Evolutionary conservation across 1,284 basidiomycete species (phyloP), one percentile per base, ranked within the genome.

Genomic region (Moesziomyces sp.): DNA sequence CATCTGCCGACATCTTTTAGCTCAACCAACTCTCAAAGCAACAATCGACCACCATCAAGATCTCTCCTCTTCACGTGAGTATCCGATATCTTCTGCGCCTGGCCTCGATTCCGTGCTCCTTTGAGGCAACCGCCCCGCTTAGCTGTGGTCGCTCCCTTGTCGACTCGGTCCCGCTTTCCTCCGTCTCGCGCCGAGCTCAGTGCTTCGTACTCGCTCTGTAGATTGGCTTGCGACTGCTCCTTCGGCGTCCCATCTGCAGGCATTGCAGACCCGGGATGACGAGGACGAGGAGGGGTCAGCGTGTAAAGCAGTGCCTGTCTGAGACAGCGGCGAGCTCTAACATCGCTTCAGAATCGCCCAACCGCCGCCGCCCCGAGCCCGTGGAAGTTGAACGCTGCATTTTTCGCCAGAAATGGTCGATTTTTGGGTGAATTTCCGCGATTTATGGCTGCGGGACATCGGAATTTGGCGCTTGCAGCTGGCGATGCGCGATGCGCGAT

Each of bases 401-500:
- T 40, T 40, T 40, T 14, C 16, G 18, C 38, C 16, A 16, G 18
- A 40, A 40, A 14, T 16, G 38, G 38, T 16, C 38, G 38, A 40
- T 40, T 40, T 40, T 40, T 40, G 38, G 35, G 14, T 4, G 38
- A 16, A 34, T 34, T 34, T 34, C 30, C 11, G 30, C 30, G 30
- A 34, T 34, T 34, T 34, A 34, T 13, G 30, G 30, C 30, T 34
- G 30, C 30, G 30, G 14, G 38, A 6, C 38, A 40, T 18, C 16
- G 38, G 38, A 40, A 40, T 56, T 56, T 38, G 42, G 30, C 49
- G 61, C 23, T 48, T 47, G 54, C 49, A 53, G 51, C 43, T 50
- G 47, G 63, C 63, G 63, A 55, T 55, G 52, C n/a, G 21, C 62
- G 62, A 55, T 55, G 52, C n/a, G 21, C 35, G 47, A 40, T 40